Evolutionary conservation across 2,329 filamentous ascomycete species (phyloP).

Genomic region (Botrytis fabae): DNA sequence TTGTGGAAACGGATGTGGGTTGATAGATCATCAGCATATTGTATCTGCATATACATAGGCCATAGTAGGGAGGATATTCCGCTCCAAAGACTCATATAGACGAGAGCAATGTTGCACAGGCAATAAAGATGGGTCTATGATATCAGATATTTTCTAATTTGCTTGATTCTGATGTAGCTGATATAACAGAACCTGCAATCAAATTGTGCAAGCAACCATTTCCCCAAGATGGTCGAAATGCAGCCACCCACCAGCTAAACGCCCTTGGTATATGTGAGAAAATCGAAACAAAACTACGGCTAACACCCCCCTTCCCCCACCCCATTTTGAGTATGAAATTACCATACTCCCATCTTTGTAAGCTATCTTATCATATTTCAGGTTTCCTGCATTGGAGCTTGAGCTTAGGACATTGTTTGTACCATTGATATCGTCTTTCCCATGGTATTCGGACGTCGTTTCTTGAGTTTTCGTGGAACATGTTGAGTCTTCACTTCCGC

Average conservation of each 20-base stretch:
- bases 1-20: constrained; percentile 8
- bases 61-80: constrained; percentile 14
- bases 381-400: constrained; percentile 8
- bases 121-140: not conserved
- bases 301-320: not conserved
- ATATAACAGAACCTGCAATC: not conserved
- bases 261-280: constrained; percentile 20
- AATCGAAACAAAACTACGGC: constrained; percentile 11
- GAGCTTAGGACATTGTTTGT: constrained; percentile 7
- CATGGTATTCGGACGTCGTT: constrained; percentile 41
- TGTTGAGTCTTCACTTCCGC: constrained; percentile 33
- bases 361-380: constrained; percentile 2
- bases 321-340: constrained; percentile 2
- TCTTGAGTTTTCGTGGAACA: constrained; percentile 47
- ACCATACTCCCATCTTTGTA: constrained; percentile 5
- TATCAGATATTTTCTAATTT: not conserved
- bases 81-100: constrained; percentile 15
- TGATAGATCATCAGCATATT: constrained; percentile 8
- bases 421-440: constrained; percentile 13
- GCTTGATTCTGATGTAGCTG: constrained; percentile 4
- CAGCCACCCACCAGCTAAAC: constrained; percentile 18
- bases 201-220: not conserved
- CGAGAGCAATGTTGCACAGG: not conserved
- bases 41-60: not conserved
- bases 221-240: not conserved